Conservation (phyloP, 371 early-diverging fungal species). For the Mortierella sp. region DNA sequence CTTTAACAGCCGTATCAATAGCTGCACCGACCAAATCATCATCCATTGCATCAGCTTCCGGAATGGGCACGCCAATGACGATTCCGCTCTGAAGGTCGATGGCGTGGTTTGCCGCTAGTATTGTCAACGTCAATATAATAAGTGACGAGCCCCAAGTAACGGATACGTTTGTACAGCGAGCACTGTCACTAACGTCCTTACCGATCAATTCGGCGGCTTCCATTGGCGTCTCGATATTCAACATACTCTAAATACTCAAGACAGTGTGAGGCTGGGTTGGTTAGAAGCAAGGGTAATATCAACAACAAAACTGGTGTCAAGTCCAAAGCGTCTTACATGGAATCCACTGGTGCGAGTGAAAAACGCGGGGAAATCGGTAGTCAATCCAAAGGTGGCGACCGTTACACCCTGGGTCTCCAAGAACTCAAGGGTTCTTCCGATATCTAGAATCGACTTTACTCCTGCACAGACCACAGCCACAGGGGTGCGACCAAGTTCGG, state of each 20-base stretch:
- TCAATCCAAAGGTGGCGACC: slow-evolving; percentile 78
- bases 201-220: slow-evolving; percentile 78
- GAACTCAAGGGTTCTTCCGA: slow-evolving; percentile 89
- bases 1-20: slow-evolving; percentile 75
- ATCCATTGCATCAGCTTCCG: slow-evolving; percentile 72
- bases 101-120: slow-evolving; percentile 71
- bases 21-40: slow-evolving; percentile 72
- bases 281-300: no score
- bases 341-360: slow-evolving; percentile 83
- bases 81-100: slow-evolving; percentile 81
- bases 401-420: slow-evolving; percentile 96
- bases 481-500: slow-evolving; percentile 90
- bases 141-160: background rate
- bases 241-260: slow-evolving; percentile 66
- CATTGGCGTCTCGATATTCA: slow-evolving; percentile 61
- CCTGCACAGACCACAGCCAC: slow-evolving; percentile 95
- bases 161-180: no score
- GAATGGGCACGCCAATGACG: slow-evolving; percentile 92
- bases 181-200: no score
- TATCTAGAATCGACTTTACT: slow-evolving; percentile 93
- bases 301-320: no score
- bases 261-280: no score
- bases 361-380: slow-evolving; percentile 88
- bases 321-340: slow-evolving; percentile 50
- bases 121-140: background rate